phyloP scores from a whole-genome alignment of 345 rosid species.

The Turritis glabra region DNA sequence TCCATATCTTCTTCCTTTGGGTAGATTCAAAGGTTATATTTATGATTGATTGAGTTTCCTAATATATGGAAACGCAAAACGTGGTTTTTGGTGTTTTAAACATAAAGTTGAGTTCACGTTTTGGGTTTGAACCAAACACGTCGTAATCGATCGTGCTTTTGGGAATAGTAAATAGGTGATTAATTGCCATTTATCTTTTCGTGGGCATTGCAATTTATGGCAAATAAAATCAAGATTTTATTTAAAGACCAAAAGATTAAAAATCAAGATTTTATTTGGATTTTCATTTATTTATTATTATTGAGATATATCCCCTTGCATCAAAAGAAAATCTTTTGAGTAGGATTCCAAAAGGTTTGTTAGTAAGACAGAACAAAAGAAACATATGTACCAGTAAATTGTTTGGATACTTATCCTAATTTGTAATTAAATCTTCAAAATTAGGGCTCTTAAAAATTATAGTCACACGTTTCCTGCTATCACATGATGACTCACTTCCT shows the following conservation, averaged over 20 bases:
- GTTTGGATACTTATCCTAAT: not conserved
- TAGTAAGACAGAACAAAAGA: not conserved
- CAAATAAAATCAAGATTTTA: slow-evolving; percentile 30
- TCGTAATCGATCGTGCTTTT: slow-evolving; percentile 29
- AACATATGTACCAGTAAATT: not conserved
- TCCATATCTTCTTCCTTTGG: slow-evolving; percentile 7
- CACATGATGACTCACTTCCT: not conserved
- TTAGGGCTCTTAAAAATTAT: not conserved
- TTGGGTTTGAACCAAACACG: slow-evolving; percentile 27
- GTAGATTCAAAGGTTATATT: slow-evolving; percentile 25
- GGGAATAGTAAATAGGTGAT: slow-evolving; percentile 16
- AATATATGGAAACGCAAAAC: not conserved
- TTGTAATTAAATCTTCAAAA: not conserved
- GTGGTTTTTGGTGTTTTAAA: slow-evolving; percentile 4
- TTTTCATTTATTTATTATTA: slow-evolving; percentile 22
- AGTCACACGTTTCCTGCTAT: not conserved
- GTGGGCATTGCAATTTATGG: slow-evolving; percentile 27
- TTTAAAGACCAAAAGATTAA: not conserved
- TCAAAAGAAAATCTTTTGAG: slow-evolving; percentile 22
- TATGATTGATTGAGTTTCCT: slow-evolving; percentile 30
- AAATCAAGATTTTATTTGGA: slow-evolving; percentile 29
- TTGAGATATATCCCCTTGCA: slow-evolving; percentile 6
- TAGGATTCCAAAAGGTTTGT: slow-evolving; percentile 14
- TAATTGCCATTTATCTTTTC: slow-evolving; percentile 23
- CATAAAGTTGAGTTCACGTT: slow-evolving; percentile 29